Evolutionary conservation across 139 green algal species (phyloP).

Genomic region (Ettlia oleoabundans): DNA sequence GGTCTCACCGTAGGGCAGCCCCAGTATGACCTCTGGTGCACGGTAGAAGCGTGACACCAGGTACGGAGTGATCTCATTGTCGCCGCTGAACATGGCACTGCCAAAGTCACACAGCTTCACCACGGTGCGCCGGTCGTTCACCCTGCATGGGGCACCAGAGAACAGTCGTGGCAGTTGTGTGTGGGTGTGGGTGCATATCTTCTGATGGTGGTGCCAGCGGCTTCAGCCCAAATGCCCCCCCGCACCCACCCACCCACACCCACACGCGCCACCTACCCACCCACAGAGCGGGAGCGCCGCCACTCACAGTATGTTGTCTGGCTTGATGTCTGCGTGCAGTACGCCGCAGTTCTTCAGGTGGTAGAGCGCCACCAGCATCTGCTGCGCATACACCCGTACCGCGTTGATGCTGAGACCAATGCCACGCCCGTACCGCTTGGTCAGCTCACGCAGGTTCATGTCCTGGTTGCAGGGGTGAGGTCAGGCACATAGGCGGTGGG

Average conservation of each 20-base stretch:
- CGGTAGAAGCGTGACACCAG: constrained; percentile 97
- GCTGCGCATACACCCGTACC: constrained; percentile 89
- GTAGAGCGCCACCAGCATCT: constrained; percentile 94
- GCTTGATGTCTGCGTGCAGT: constrained; percentile 99
- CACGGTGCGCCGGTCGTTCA: constrained; percentile 82
- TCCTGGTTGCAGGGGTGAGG: constrained; percentile 63
- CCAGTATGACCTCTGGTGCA: constrained; percentile 95
- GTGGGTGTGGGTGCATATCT: too few species aligned
- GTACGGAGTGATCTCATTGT: constrained; percentile 98
- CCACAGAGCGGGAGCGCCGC: background rate
- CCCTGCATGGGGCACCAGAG: constrained; percentile 33
- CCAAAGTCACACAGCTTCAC: constrained; percentile 96
- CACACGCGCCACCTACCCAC: background rate
- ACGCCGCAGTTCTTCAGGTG: constrained; percentile 85
- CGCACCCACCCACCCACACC: background rate
- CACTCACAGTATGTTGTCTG: constrained; percentile 95
- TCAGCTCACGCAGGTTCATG: constrained; percentile 92
- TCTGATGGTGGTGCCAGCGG: too few species aligned
- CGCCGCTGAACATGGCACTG: constrained; percentile 90
- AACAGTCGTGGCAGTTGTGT: too few species aligned
- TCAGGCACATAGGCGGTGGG: background rate
- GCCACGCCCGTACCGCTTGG: constrained; percentile 96
- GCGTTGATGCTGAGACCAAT: constrained; percentile 93
- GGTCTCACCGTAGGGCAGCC: constrained; percentile 93
- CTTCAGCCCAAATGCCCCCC: background rate